A percentile compares a stretch with the other conserved stretches of the same genome.
Evolutionary conservation across 2,329 filamentous ascomycete species (phyloP).

Genomic region (Diaporthe eres): DNA sequence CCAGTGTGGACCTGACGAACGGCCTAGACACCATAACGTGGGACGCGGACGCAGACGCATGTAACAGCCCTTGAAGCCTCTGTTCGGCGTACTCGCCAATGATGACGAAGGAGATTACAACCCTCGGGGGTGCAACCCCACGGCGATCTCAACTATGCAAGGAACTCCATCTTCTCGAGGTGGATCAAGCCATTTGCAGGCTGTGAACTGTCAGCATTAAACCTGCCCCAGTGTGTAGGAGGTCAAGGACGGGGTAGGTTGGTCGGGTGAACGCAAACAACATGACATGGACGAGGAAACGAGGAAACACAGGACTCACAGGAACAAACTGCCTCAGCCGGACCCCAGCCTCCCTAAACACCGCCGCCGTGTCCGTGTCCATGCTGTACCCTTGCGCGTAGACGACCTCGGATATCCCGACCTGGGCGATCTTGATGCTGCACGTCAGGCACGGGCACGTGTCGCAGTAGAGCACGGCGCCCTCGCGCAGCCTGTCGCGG

Average conservation of each 20-base stretch:
- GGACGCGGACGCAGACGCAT: neutral
- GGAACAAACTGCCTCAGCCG: slow-evolving; percentile 89
- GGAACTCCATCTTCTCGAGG: slow-evolving; percentile 66
- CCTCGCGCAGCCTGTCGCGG: slow-evolving; percentile 87
- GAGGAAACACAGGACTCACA: slow-evolving; percentile 64
- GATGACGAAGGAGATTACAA: neutral
- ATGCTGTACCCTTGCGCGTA: slow-evolving; percentile 96
- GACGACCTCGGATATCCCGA: slow-evolving; percentile 95
- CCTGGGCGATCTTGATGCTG: slow-evolving; percentile 98
- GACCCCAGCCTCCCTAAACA: slow-evolving; percentile 88
- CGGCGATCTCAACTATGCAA: slow-evolving; percentile 21
- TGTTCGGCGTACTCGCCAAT: neutral
- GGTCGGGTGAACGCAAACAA: neutral
- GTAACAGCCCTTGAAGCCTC: neutral
- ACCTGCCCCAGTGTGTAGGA: neutral
- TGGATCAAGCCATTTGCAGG: slow-evolving; percentile 76
- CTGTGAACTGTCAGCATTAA: slow-evolving; percentile 54
- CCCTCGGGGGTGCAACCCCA: neutral
- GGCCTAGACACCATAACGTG: neutral
- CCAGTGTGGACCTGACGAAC: neutral
- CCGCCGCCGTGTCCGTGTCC: slow-evolving; percentile 85
- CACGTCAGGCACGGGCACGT: slow-evolving; percentile 98
- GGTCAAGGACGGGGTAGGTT: neutral
- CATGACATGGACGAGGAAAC: slow-evolving; percentile 5
- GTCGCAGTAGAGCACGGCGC: slow-evolving; percentile 90